These are phyloP conservation scores for Lanmaoa pseudosensibilis DNA, from an alignment of 768 basidiomycete genomes.

Conservation along the genomic window DNA sequence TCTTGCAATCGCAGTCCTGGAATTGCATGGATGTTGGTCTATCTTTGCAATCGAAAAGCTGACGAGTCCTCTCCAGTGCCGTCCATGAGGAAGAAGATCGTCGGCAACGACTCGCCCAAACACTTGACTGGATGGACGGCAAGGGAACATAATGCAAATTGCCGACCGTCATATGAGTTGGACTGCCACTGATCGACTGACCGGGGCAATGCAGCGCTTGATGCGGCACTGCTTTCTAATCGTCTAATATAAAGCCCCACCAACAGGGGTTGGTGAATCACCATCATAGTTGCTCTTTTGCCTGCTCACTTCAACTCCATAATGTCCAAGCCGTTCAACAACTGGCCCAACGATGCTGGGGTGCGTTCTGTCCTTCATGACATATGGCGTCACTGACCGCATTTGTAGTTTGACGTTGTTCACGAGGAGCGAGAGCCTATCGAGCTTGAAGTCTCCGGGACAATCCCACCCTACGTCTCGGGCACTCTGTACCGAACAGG, in stretches of 20 bases:
- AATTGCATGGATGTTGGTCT: no score
- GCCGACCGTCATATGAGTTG: no score
- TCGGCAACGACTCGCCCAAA: no score
- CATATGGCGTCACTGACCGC: background rate
- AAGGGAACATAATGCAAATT: no score
- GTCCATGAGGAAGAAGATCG: no score
- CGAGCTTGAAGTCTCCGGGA: constrained; percentile 29
- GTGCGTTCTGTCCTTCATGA: constrained; percentile 7
- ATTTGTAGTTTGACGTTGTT: constrained; percentile 26
- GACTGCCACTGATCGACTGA: no score
- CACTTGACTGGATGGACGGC: no score
- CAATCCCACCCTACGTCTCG: constrained; percentile 36
- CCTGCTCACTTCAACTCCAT: background rate
- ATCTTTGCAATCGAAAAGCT: no score
- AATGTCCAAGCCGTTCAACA: constrained; percentile 29
- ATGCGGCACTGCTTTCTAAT: background rate
- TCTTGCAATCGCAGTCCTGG: no score
- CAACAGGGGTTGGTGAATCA: background rate
- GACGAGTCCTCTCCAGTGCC: no score
- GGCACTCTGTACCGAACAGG: constrained; percentile 42
- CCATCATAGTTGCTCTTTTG: background rate
- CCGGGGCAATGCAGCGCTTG: background rate
- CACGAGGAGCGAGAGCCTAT: constrained; percentile 31
- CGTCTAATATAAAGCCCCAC: background rate
- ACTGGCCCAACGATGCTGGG: constrained; percentile 33